Base-by-base conservation (phyloP, 805 yeast genomes). In the Torulaspora delbrueckii region DNA sequence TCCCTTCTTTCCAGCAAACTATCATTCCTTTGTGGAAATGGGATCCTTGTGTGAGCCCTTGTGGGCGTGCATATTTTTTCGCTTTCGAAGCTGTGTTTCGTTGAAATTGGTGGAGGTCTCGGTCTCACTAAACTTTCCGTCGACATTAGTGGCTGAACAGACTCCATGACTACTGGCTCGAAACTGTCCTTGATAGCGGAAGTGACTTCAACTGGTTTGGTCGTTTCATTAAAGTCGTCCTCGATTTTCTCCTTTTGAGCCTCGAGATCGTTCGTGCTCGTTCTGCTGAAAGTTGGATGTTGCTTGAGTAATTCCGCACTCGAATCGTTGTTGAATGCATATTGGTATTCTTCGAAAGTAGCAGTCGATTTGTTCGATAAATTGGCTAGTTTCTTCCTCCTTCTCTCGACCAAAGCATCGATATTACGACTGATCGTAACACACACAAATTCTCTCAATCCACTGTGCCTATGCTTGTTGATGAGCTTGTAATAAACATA, bases 401-500 rank as follows among this genome's bases (percentile, higher is more conserved):
- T 52, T 37, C 54, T 53, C 25, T 59, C 64, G 7, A 57, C 56
- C 48, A 83, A 62, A 24, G 63, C 58, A 46, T 80, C 75, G 18
- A 84, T 80, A 25, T 76, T 73, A 25, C 73, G 71, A 58, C 82
- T 81, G 42, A 83, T 79, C 26, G 78, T 71, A 8, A 70, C 56
- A 59, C 83, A 80, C 57, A 86, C 82, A 62, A 75, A 83, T 50
- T 78, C 79, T 53, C 78, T 82, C 45, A 84, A 63, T 9, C 78
- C 70, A 22, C 56, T 53, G 39, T 70, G 72, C 43, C 59, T 67
- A 36, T 60, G 58, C 13, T 65, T 59, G 31, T 73, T 62, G 9
- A 74, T 58, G 14, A 75, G 58, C 49, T 69, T 74, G 43, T 73
- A 69, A 52, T 71, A 73, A 2, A 83, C 74, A 3, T 81, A 84